Percentiles rank a stretch among this genome's conserved stretches.
These are phyloP conservation scores for Lasiodiplodia hormozganensis DNA, from an alignment of 2,329 filamentous ascomycete species.

Conservation along the genomic window DNA sequence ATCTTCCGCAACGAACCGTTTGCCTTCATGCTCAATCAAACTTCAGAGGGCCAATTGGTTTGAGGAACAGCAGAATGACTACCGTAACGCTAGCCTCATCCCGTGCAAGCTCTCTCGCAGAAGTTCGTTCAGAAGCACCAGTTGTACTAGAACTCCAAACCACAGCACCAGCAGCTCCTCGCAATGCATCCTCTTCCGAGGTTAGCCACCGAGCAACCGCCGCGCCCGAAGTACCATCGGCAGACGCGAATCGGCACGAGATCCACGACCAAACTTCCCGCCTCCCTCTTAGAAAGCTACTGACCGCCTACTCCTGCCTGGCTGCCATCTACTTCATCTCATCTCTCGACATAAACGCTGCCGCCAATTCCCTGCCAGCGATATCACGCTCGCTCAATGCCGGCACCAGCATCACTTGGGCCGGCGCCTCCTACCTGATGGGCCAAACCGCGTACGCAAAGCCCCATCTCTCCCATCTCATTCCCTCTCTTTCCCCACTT, in stretches of 20 bases:
- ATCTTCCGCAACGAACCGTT: not conserved
- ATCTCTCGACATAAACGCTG: not conserved
- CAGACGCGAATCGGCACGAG: not conserved
- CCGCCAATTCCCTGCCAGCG: not conserved
- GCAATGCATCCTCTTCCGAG: not conserved
- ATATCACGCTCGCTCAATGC: not conserved
- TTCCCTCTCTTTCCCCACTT: not conserved
- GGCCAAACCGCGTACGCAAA: conserved; percentile 41
- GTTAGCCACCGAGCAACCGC: not conserved
- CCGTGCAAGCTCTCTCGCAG: not conserved
- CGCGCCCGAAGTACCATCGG: not conserved
- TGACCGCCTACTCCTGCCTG: conserved; percentile 4
- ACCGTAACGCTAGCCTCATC: not conserved
- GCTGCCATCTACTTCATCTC: conserved; percentile 15
- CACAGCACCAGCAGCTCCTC: not conserved
- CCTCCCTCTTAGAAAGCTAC: not conserved
- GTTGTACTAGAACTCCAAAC: not conserved
- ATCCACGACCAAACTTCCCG: conserved; percentile 8
- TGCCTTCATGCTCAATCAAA: not conserved
- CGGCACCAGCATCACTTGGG: conserved; percentile 9
- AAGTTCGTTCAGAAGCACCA: not conserved
- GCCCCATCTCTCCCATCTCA: not conserved
- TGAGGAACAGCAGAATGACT: not conserved
- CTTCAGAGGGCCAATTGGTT: not conserved
- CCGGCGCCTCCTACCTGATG: conserved; percentile 39